Evolutionary conservation across 163 green algal species (phyloP).

Genomic region (Volvox carteri): DNA sequence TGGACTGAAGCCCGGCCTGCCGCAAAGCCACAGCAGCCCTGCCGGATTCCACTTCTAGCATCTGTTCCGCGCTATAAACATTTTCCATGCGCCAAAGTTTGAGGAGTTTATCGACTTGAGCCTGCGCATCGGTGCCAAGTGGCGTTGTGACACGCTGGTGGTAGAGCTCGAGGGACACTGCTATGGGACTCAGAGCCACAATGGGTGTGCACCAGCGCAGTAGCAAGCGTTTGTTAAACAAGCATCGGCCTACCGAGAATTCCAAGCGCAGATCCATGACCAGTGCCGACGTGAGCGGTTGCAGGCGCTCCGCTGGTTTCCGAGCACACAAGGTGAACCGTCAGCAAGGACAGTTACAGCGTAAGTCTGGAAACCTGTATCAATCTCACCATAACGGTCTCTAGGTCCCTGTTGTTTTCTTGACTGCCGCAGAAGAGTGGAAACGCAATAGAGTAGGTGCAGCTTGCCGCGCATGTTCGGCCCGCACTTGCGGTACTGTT

Average conservation of each 20-base stretch:
- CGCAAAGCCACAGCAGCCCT: not conserved
- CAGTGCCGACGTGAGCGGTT: conserved; percentile 8
- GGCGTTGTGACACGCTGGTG: too few species aligned
- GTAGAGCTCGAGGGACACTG: too few species aligned
- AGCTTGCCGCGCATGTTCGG: conserved; percentile 20
- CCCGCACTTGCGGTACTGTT: conserved; percentile 15
- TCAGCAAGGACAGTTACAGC: not conserved
- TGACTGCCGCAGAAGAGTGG: not conserved
- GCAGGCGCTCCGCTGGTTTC: conserved; percentile 46
- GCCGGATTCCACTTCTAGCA: conserved; percentile 36
- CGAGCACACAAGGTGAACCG: not conserved
- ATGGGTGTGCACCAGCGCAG: not conserved
- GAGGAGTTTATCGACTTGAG: conserved; percentile 40
- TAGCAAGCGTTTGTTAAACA: not conserved
- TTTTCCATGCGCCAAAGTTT: conserved; percentile 44
- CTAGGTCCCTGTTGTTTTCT: conserved; percentile 24
- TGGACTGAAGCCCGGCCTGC: not conserved
- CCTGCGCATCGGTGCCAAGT: not conserved
- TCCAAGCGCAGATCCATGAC: conserved; percentile 17
- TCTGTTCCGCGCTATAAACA: conserved; percentile 35
- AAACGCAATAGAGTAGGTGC: conserved; percentile 24
- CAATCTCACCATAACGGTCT: conserved; percentile 43
- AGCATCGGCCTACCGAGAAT: conserved; percentile 2
- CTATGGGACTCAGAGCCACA: too few species aligned
- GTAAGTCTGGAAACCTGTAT: not conserved